phyloP scores from a whole-genome alignment of 768 basidiomycete species.

The Boletus bicolor region DNA sequence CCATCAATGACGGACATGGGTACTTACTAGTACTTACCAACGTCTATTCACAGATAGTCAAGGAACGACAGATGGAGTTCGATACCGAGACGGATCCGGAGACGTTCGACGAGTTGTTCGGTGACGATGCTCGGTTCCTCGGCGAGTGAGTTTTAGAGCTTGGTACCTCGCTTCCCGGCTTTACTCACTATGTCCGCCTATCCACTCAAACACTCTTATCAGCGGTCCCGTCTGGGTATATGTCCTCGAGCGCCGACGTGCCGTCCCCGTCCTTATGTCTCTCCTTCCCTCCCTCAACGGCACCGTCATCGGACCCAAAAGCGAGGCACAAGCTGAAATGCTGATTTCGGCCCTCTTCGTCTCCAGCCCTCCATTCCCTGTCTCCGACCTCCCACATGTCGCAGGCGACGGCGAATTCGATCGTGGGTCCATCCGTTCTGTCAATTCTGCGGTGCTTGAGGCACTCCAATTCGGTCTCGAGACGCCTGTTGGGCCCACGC shows the following conservation, averaged over 20 bases:
- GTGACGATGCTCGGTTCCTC: conserved; percentile 68
- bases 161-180: not conserved
- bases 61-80: conserved; percentile 88
- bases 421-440: conserved; percentile 37
- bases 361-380: conserved; percentile 78
- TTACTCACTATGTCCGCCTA: conserved; percentile 6
- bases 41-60: conserved; percentile 58
- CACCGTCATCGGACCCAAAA: conserved; percentile 70
- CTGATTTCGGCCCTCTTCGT: conserved; percentile 77
- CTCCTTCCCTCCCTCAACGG: conserved; percentile 60
- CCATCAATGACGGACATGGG: conserved; percentile 9
- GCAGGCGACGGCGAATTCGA: conserved; percentile 36
- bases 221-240: conserved; percentile 92
- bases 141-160: conserved; percentile 58
- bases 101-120: conserved; percentile 74
- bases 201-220: conserved; percentile 5
- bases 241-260: conserved; percentile 77
- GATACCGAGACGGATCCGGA: conserved; percentile 82
- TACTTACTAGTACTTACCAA: conserved; percentile 18
- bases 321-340: conserved; percentile 66
- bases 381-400: conserved; percentile 56
- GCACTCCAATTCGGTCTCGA: conserved; percentile 39
- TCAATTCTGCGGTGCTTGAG: conserved; percentile 47
- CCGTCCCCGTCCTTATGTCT: conserved; percentile 75
- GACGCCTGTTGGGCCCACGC: conserved; percentile 40